Conservation (phyloP, 2,329 filamentous ascomycete species). For the Camillea tinctor region DNA sequence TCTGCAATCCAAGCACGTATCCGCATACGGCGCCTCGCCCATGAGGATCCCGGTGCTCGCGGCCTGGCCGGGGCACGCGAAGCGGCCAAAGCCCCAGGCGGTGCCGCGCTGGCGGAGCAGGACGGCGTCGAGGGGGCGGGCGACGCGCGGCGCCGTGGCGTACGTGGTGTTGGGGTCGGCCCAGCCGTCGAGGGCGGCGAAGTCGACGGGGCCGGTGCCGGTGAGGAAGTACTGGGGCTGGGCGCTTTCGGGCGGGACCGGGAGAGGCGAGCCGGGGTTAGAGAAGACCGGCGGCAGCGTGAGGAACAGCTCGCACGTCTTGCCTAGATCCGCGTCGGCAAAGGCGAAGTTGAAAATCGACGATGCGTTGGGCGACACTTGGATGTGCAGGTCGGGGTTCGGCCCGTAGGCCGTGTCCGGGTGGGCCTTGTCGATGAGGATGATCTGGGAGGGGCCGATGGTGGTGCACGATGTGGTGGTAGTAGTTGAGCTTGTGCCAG, state of each 20-base stretch:
- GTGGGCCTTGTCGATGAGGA: conserved; percentile 55
- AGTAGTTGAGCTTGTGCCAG: conserved; percentile 6
- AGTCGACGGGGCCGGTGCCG: conserved; percentile 18
- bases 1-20: conserved; percentile 23
- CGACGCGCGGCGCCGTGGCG: conserved; percentile 14
- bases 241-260: background rate
- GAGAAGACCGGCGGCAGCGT: no score
- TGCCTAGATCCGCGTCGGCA: conserved; percentile 49
- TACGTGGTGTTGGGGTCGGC: conserved; percentile 19
- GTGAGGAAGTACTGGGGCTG: no score
- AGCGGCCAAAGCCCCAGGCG: conserved; percentile 9
- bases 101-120: conserved; percentile 1
- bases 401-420: conserved; percentile 45
- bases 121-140: conserved; percentile 16
- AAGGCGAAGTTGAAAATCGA: conserved; percentile 72
- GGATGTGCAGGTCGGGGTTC: conserved; percentile 43
- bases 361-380: conserved; percentile 50
- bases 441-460: conserved; percentile 34
- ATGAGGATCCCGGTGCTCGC: conserved; percentile 14
- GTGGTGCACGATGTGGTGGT: conserved; percentile 6
- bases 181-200: conserved; percentile 21
- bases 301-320: conserved; percentile 64
- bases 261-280: conserved; percentile 8
- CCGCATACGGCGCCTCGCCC: conserved; percentile 18
- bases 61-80: conserved; percentile 22